A percentile compares a stretch with the other conserved stretches of the same genome.
Evolutionary conservation across 768 basidiomycete species (phyloP).

Genomic region (Russula compacta): DNA sequence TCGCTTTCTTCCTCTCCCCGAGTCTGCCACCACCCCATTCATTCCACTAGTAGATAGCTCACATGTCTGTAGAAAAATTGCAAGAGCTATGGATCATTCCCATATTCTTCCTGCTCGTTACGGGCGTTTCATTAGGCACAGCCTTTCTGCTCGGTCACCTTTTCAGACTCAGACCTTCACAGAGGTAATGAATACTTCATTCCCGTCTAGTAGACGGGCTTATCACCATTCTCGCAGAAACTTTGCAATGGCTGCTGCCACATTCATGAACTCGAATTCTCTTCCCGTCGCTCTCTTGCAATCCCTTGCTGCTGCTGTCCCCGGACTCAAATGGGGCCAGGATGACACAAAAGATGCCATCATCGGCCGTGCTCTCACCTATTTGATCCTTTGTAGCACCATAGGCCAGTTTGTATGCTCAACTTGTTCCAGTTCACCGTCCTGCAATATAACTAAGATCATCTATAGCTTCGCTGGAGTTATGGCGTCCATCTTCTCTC

Average conservation of each 20-base stretch:
- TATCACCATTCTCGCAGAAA: constrained; percentile 34
- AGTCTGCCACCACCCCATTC: constrained; percentile 31
- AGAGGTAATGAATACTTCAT: constrained; percentile 44
- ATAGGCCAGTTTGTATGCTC: constrained; percentile 83
- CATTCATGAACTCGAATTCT: constrained; percentile 94
- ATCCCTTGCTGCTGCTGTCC: constrained; percentile 75
- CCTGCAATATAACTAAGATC: neutral
- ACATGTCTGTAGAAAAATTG: constrained; percentile 47
- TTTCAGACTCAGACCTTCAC: constrained; percentile 62
- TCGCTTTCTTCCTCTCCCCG: constrained; percentile 79
- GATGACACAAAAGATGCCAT: constrained; percentile 81
- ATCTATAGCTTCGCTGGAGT: constrained; percentile 77
- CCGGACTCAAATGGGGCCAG: constrained; percentile 68
- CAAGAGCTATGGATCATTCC: constrained; percentile 80
- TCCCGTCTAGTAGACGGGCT: too few relatives aligned
- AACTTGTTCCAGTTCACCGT: neutral
- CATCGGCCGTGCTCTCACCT: constrained; percentile 84
- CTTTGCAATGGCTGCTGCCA: constrained; percentile 72
- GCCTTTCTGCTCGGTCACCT: constrained; percentile 54
- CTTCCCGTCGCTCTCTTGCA: constrained; percentile 94
- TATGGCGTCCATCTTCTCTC: constrained; percentile 81
- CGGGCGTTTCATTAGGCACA: constrained; percentile 56
- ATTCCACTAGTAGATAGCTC: neutral
- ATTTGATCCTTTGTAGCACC: constrained; percentile 87
- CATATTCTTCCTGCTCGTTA: constrained; percentile 75